These are phyloP conservation scores for Phytophthora pinifolia DNA, from an alignment of 352 stramenopile genomes.

Conservation along the genomic window DNA sequence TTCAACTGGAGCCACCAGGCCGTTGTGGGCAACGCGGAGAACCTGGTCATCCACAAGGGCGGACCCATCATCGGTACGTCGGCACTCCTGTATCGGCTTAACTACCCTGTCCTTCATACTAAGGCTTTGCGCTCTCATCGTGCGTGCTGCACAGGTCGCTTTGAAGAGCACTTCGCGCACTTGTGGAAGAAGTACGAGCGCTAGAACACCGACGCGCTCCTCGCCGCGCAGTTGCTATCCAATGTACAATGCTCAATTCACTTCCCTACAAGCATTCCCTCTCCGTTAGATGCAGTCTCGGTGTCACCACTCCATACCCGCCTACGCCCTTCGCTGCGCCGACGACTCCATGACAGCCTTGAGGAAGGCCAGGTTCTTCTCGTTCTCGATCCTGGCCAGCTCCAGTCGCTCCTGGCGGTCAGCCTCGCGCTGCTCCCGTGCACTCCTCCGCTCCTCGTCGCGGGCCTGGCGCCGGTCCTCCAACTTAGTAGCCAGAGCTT, in stretches of 20 bases:
- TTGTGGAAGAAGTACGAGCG: constrained; percentile 62
- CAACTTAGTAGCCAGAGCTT: constrained; percentile 29
- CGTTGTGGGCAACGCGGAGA: constrained; percentile 63
- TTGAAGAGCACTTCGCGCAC: constrained; percentile 60
- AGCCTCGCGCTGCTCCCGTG: constrained; percentile 28
- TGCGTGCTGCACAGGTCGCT: constrained; percentile 32
- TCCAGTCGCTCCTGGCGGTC: constrained; percentile 32
- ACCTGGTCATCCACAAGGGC: constrained; percentile 54
- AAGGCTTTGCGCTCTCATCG: not conserved
- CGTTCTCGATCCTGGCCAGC: constrained; percentile 30
- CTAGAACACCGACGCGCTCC: constrained; percentile 13
- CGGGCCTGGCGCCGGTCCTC: constrained; percentile 24
- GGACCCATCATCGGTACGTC: constrained; percentile 55
- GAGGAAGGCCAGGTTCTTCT: constrained; percentile 36
- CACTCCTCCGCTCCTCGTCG: constrained; percentile 23
- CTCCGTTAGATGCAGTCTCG: not conserved
- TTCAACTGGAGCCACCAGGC: constrained; percentile 81
- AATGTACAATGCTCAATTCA: too few relatives aligned
- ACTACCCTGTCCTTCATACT: not conserved
- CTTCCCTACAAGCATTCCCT: not conserved
- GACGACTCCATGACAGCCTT: constrained; percentile 37
- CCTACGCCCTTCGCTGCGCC: constrained; percentile 19
- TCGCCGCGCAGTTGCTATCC: not conserved
- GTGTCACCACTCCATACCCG: not conserved
- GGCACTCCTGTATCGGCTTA: not conserved